Percentiles rank a stretch among this genome's conserved stretches.
Evolutionary conservation across 352 stramenopile genomes (phyloP).

Genomic region (Phytophthora idaei): DNA sequence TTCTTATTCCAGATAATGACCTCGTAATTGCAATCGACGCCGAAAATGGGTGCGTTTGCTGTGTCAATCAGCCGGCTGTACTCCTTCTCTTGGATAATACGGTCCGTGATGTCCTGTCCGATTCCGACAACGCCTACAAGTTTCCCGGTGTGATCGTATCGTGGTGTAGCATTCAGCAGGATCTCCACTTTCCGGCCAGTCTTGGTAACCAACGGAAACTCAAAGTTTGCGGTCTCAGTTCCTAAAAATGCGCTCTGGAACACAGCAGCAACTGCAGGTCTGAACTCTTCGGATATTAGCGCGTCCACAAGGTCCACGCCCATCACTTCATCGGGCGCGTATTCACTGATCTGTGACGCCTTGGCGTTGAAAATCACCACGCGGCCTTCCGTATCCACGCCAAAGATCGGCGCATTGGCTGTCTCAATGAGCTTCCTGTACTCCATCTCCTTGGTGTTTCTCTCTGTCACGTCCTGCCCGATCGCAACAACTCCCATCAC

Average conservation of each 20-base stretch:
- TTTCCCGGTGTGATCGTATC: conserved; percentile 57
- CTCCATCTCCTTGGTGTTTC: conserved; percentile 77
- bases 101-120: conserved; percentile 64
- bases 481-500: conserved; percentile 67
- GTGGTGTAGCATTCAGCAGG: conserved; percentile 53
- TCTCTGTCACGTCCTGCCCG: conserved; percentile 66
- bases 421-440: conserved; percentile 87
- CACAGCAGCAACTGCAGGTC: conserved; percentile 44
- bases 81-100: conserved; percentile 69
- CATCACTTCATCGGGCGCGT: conserved; percentile 83
- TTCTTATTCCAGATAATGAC: conserved; percentile 92
- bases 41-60: conserved; percentile 72
- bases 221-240: conserved; percentile 56
- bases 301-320: conserved; percentile 77
- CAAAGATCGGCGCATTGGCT: conserved; percentile 92
- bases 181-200: conserved; percentile 56
- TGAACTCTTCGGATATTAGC: conserved; percentile 69
- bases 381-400: conserved; percentile 53
- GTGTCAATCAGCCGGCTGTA: conserved; percentile 72
- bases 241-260: conserved; percentile 61
- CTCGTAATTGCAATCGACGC: conserved; percentile 59
- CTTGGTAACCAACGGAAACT: conserved; percentile 73
- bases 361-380: conserved; percentile 88
- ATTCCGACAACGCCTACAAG: conserved; percentile 62
- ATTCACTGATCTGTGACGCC: conserved; percentile 76